Percentiles rank a stretch among this genome's conserved stretches.
These are phyloP conservation scores for Beta macrorhiza DNA, from an alignment of 179 eudicot species.

Conservation along the genomic window DNA sequence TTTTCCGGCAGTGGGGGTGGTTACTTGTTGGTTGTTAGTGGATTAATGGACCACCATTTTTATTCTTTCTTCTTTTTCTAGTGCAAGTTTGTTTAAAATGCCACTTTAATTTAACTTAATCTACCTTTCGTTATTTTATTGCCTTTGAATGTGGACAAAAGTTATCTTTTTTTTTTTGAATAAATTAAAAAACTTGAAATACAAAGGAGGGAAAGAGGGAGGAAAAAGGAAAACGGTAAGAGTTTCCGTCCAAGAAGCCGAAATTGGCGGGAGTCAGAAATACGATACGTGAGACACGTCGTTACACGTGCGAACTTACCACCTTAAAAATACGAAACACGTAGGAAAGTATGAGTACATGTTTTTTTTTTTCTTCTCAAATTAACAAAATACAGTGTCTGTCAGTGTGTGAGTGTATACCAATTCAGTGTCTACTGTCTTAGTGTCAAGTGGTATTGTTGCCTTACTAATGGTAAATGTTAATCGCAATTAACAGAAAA, in stretches of 20 bases:
- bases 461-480: not conserved
- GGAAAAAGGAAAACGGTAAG: not conserved
- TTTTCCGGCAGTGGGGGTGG: constrained; percentile 17
- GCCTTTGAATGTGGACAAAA: constrained; percentile 31
- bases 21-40: constrained; percentile 23
- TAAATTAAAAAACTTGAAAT: not conserved
- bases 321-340: constrained; percentile 16
- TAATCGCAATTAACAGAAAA: too few relatives aligned
- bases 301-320: constrained; percentile 25
- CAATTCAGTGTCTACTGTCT: constrained; percentile 20
- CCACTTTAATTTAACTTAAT: constrained; percentile 1
- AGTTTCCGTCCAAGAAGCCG: constrained; percentile 13
- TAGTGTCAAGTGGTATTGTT: not conserved
- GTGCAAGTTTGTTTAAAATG: not conserved
- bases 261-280: constrained; percentile 19
- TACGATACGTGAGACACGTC: constrained; percentile 15
- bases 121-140: not conserved
- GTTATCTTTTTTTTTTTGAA: constrained; percentile 18
- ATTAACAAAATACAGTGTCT: not conserved
- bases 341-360: constrained; percentile 8
- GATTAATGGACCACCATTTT: constrained; percentile 19
- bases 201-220: not conserved
- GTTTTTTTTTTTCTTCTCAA: not conserved
- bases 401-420: constrained; percentile 1
- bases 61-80: constrained; percentile 13